Evolutionary conservation across 192 early-diverging fungal genomes (phyloP), one percentile per base, ranked within the genome.

Genomic region (Coemansia sp.): DNA sequence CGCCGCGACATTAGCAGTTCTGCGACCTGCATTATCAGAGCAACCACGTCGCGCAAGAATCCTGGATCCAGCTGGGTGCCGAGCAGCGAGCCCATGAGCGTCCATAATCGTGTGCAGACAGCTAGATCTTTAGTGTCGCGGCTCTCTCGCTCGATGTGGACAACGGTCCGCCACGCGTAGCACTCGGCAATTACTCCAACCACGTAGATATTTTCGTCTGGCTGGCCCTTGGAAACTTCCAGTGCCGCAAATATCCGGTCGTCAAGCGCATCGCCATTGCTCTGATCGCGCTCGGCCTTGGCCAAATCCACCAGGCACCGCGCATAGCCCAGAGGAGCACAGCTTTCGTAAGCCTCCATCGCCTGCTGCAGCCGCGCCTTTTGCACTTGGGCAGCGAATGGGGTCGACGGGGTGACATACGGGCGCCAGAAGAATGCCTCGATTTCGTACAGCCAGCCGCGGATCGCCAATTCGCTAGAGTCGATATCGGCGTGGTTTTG

Each of bases 1-100:
- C 67, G 55, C 17, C 67, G 46, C 7, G 67, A 59, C 56, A 64
- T 30, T 2, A 71, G 52, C 31, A 71, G 42, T n/a, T 60, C 67
- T 0, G 45, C 35, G 3, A 46, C 20, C 16, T 32, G 46, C 23
- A 34, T 32, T 36, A 71, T 63, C 14, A 41, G 0, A 9, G 42
- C 48, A 8, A 56, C 50, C 22, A 40, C 48, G 11, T 51, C 52
- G n/a, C 52, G 45, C 47, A 71, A 28, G 13, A 47, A 28, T 0
- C 60, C 67, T 10, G 44, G 8, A 14, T 70, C 67, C 5, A 38
- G 12, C 9, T 6, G 4, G 13, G 3, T 25, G 36, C 37, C 26
- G 23, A 33, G 44, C 14, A 25, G 35, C 11, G 43, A 25, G 21
- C 14, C n/a, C 30, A 60, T 18, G 9, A 51, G 47, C 6, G 56